Conservation (phyloP, 2,329 filamentous ascomycete genomes). For the Trichoderma brevicompactum region DNA sequence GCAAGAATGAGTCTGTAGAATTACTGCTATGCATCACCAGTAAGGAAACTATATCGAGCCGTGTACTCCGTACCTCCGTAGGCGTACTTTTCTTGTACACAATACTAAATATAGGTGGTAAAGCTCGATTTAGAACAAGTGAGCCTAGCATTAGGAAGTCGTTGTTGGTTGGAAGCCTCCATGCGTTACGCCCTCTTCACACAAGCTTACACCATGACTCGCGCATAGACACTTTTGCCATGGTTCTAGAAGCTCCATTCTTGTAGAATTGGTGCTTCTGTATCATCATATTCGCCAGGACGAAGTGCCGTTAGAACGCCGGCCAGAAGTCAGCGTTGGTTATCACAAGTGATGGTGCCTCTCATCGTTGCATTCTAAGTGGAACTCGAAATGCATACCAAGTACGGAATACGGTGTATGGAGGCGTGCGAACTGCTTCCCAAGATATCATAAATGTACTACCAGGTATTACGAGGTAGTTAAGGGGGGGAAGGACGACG, state of each 20-base stretch:
- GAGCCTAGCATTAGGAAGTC: too few relatives aligned
- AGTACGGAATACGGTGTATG: background rate
- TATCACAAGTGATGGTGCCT: background rate
- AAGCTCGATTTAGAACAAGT: too few relatives aligned
- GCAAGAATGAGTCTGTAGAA: background rate
- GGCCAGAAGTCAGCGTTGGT: slow-evolving; percentile 1
- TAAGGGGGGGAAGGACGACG: background rate
- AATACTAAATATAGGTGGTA: too few relatives aligned
- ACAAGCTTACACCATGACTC: background rate
- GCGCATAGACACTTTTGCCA: background rate
- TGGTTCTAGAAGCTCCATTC: too few relatives aligned
- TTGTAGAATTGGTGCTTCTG: background rate
- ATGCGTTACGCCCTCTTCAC: too few relatives aligned
- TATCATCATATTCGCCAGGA: background rate
- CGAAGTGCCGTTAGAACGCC: background rate
- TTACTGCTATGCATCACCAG: background rate
- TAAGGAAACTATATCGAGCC: background rate
- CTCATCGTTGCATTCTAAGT: slow-evolving; percentile 7
- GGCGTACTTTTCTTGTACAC: too few relatives aligned
- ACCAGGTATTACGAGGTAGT: background rate
- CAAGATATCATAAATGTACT: background rate
- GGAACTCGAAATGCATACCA: slow-evolving; percentile 6
- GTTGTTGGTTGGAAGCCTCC: too few relatives aligned
- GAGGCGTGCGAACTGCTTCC: background rate
- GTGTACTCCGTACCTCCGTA: too few relatives aligned